Percentiles rank a stretch among this genome's conserved stretches.
phyloP scores from a whole-genome alignment of 192 early-diverging fungal genomes.

The Lobosporangium transversale region DNA sequence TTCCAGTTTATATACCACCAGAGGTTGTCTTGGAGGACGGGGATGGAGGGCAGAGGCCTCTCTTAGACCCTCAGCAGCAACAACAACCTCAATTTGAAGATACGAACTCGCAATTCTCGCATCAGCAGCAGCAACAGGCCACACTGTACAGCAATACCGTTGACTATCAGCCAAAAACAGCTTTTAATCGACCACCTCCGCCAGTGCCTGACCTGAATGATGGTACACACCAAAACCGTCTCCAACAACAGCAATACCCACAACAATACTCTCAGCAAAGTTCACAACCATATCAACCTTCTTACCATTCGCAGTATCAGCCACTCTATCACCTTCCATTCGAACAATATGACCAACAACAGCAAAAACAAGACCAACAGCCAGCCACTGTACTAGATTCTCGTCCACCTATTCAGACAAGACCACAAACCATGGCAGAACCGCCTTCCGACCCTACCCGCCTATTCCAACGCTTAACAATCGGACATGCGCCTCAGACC shows the following conservation, averaged over 20 bases:
- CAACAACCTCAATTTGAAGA: neutral
- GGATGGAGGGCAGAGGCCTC: neutral
- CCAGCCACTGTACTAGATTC: neutral
- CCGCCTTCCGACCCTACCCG: neutral
- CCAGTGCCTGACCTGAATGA: neutral
- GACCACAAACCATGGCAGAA: neutral
- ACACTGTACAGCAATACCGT: neutral
- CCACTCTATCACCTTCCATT: too few species aligned
- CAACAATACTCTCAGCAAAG: conserved; percentile 3
- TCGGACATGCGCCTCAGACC: conserved; percentile 1
- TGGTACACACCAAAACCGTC: neutral
- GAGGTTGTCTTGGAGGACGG: neutral
- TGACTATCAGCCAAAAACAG: neutral
- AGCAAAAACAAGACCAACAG: neutral
- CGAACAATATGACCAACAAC: conserved; percentile 5
- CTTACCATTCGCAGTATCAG: neutral
- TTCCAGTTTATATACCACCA: neutral
- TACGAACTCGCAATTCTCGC: neutral
- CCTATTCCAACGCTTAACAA: neutral
- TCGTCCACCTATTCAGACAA: conserved; percentile 12
- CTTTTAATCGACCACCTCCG: neutral
- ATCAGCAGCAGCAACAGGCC: neutral
- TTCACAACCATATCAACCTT: neutral
- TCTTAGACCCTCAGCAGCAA: neutral
- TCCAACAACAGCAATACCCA: conserved; percentile 4